Conservation (phyloP, 1,284 basidiomycete genomes). For the Leccinum pachyderme region DNA sequence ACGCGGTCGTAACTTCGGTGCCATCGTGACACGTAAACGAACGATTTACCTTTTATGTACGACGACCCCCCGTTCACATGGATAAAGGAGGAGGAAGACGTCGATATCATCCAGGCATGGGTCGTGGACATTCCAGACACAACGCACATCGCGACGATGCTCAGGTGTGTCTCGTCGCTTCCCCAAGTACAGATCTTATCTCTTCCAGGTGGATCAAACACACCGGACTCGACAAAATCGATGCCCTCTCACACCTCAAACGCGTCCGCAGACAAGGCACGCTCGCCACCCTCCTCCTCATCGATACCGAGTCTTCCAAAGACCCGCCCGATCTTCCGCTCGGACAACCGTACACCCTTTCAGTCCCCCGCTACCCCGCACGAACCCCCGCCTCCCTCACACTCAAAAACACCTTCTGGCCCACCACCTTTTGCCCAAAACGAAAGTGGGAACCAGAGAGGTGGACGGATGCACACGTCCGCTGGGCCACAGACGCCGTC, state of each 20-base stretch:
- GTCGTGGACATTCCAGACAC: constrained; percentile 79
- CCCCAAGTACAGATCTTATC: not conserved
- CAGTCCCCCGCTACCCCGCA: constrained; percentile 73
- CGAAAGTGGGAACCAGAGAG: constrained; percentile 65
- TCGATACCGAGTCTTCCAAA: constrained; percentile 38
- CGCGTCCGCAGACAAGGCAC: constrained; percentile 61
- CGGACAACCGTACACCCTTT: constrained; percentile 50
- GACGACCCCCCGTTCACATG: constrained; percentile 62
- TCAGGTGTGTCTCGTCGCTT: constrained; percentile 47
- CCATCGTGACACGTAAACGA: constrained; percentile 16
- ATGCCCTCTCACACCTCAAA: constrained; percentile 74
- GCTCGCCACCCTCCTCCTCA: constrained; percentile 54
- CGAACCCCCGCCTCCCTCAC: constrained; percentile 66
- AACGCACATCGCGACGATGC: constrained; percentile 56
- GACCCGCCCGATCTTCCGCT: constrained; percentile 38
- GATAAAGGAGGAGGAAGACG: constrained; percentile 58
- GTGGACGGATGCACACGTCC: constrained; percentile 64
- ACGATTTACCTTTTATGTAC: constrained; percentile 34
- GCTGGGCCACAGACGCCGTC: constrained; percentile 77
- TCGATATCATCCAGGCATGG: constrained; percentile 70
- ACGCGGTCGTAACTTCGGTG: constrained; percentile 39
- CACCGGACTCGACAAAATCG: constrained; percentile 51
- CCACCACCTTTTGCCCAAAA: constrained; percentile 73
- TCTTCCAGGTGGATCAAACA: constrained; percentile 61
- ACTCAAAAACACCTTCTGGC: constrained; percentile 76